These are phyloP conservation scores for Microglena sp. DNA, from an alignment of 139 green algal genomes.

Conservation along the genomic window DNA sequence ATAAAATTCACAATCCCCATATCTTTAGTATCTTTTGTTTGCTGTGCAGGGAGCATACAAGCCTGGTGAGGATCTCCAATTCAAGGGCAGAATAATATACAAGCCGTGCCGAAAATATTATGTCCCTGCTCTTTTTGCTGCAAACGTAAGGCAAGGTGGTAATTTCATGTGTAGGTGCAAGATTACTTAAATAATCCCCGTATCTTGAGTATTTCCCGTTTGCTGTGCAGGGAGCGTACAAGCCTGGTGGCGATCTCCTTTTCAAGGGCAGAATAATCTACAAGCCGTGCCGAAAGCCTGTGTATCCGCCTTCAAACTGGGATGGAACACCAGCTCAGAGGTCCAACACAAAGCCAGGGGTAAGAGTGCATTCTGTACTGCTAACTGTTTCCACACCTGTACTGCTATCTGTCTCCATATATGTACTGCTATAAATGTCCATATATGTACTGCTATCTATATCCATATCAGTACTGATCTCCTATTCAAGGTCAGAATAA, in stretches of 20 bases:
- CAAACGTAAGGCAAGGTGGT: too few relatives aligned
- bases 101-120: constrained; percentile 48
- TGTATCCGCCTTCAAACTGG: constrained; percentile 55
- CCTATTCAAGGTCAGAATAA: constrained; percentile 50
- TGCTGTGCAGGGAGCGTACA: constrained; percentile 30
- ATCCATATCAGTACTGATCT: constrained; percentile 18
- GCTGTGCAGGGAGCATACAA: constrained; percentile 32
- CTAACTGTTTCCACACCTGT: not conserved
- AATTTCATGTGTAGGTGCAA: too few relatives aligned
- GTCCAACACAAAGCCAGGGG: constrained; percentile 51
- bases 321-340: constrained; percentile 41
- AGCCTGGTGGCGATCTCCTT: constrained; percentile 14
- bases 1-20: too few relatives aligned
- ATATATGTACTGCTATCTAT: too few relatives aligned
- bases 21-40: too few relatives aligned
- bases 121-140: too few relatives aligned
- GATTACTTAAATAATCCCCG: too few relatives aligned
- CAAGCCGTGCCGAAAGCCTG: constrained; percentile 56
- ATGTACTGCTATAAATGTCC: not conserved
- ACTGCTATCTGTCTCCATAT: not conserved
- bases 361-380: not conserved
- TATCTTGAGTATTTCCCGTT: too few relatives aligned
- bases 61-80: constrained; percentile 19
- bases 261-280: constrained; percentile 65
- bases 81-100: constrained; percentile 63